Evolutionary conservation across 176 grass and related monocot genomes (phyloP), one percentile per base, ranked within the genome.

Genomic region (Oryza rufipogon): DNA sequence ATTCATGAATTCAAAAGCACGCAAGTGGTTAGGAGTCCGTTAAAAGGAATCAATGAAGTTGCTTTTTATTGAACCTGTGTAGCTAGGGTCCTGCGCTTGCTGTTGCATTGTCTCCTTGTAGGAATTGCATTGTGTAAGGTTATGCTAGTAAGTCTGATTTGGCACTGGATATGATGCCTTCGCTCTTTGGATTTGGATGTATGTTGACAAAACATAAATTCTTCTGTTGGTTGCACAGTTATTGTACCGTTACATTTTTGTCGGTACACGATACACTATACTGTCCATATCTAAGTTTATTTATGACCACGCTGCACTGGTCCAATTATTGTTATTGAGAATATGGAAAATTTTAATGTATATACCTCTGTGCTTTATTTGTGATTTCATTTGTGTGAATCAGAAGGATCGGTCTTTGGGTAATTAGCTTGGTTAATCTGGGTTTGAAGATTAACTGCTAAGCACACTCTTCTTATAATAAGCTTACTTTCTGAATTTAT

Each of bases 401-500:
- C 3, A 41, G 13, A 66, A 77, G 70, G 22, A 42, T 30, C 60
- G 46, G 6, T 47, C 46, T 73, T 67, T 89, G 11, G 1, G 54
- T 77, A 47, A 72, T 66, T 78, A 66, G 9, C 17, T 67, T 48
- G 71, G 68, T 79, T 51, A 14, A 42, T 69, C 46, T 34, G 20
- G 66, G 36, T 77, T 78, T 75, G 48, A 23, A 75, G 64, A 42
- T 42, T 79, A 20, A 48, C 32, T 56, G 67, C 34, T 84, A 73
- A 74, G 23, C 68, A 68, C 42, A 75, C 68, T 80, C 14, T 38
- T 68, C 39, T 74, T 79, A 56, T 66, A 39, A 64, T 79, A 87
- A 58, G 66, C 26, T 23, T 70, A 82, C 39, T 68, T 88, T 88
- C 9, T 49, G 1, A 9, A 70, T 66, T 38, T 69, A 36, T 39